A percentile compares a stretch with the other conserved stretches of the same genome.
These are phyloP conservation scores for Turnera subulata DNA, from an alignment of 345 rosid species.

Conservation along the genomic window DNA sequence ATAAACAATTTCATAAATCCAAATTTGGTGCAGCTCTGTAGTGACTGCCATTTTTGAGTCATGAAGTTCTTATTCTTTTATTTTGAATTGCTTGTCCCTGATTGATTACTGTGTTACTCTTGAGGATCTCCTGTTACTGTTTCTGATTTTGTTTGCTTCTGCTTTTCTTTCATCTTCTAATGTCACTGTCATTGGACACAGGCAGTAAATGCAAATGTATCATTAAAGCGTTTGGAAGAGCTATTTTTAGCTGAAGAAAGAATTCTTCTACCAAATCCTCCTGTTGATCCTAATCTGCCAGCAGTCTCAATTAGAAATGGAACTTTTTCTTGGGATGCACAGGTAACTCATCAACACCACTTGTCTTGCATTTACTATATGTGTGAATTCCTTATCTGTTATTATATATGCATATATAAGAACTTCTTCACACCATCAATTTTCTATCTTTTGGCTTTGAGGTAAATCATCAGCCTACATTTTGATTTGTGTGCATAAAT, in stretches of 20 bases:
- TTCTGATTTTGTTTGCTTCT: too few relatives aligned
- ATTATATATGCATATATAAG: background rate
- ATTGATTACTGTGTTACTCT: background rate
- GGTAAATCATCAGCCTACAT: too few relatives aligned
- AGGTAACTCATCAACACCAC: constrained; percentile 39
- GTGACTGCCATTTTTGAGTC: too few relatives aligned
- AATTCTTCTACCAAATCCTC: constrained; percentile 88
- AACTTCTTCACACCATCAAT: too few relatives aligned
- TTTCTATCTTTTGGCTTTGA: too few relatives aligned
- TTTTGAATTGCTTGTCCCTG: background rate
- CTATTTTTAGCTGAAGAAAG: constrained; percentile 86
- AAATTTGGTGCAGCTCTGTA: too few relatives aligned
- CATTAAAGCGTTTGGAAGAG: constrained; percentile 91
- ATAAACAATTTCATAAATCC: too few relatives aligned
- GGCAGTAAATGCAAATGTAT: constrained; percentile 94
- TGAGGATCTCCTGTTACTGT: background rate
- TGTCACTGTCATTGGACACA: constrained; percentile 37
- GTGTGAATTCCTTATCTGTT: background rate
- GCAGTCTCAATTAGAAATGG: constrained; percentile 86
- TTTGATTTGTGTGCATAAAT: too few relatives aligned
- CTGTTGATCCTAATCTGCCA: constrained; percentile 61
- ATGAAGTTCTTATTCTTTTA: too few relatives aligned
- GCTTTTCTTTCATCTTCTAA: constrained; percentile 17
- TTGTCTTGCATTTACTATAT: background rate
- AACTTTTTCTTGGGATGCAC: constrained; percentile 88